Conservation (phyloP, 345 rosid genomes). For the Euphorbia lathyris region DNA sequence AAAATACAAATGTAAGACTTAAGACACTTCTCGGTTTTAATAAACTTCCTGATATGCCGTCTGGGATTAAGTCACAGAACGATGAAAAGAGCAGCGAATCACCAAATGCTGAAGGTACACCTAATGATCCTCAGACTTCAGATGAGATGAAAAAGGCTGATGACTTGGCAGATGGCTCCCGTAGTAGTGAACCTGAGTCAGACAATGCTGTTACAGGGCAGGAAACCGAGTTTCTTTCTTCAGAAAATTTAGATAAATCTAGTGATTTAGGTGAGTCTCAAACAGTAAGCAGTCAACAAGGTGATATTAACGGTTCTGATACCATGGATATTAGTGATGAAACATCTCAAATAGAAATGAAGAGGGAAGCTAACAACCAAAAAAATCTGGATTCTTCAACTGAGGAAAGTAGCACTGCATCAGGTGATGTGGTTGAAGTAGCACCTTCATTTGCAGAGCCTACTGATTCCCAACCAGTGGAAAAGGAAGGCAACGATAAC, state of each 20-base stretch:
- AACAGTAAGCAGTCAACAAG: slow-evolving; percentile 28
- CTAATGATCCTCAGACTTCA: slow-evolving; percentile 35
- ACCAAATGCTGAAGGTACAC: slow-evolving; percentile 29
- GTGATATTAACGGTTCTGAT: slow-evolving; percentile 33
- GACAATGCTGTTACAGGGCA: slow-evolving; percentile 35
- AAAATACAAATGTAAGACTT: slow-evolving; percentile 46
- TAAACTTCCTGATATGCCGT: slow-evolving; percentile 40
- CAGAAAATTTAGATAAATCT: slow-evolving; percentile 37
- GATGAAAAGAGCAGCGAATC: slow-evolving; percentile 39
- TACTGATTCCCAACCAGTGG: slow-evolving; percentile 47
- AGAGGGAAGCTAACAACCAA: slow-evolving; percentile 30
- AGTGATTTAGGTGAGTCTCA: slow-evolving; percentile 38
- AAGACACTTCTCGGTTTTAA: slow-evolving; percentile 36
- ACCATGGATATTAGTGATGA: slow-evolving; percentile 38
- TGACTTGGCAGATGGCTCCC: slow-evolving; percentile 35
- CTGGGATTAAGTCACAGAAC: slow-evolving; percentile 32
- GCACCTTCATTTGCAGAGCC: slow-evolving; percentile 35
- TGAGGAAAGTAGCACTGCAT: slow-evolving; percentile 43
- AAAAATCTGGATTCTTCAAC: slow-evolving; percentile 35
- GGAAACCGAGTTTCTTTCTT: slow-evolving; percentile 37
- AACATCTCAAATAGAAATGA: slow-evolving; percentile 31
- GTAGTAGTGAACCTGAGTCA: slow-evolving; percentile 23
- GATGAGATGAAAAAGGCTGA: slow-evolving; percentile 43
- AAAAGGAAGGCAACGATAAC: slow-evolving; percentile 47
- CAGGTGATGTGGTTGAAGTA: slow-evolving; percentile 36